Conservation (phyloP, 1,284 basidiomycete species). For the Gymnopus androsaceus region DNA sequence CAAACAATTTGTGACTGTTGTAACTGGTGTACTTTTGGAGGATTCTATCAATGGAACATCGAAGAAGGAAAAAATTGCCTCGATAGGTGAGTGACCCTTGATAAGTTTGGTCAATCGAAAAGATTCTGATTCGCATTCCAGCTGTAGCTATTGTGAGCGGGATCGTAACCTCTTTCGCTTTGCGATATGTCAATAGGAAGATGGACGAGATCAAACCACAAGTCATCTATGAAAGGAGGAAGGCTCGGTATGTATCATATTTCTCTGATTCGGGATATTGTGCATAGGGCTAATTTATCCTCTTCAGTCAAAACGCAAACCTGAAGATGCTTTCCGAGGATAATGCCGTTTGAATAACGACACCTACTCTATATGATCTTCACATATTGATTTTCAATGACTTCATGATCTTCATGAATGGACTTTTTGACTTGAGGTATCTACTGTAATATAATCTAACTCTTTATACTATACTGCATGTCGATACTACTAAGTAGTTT, state of each 20-base stretch:
- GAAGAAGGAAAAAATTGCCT: constrained; percentile 16
- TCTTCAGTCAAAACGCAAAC: neutral
- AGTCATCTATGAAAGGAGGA: constrained; percentile 8
- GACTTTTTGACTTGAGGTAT: too few relatives aligned
- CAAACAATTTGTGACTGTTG: constrained; percentile 77
- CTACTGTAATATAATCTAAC: too few relatives aligned
- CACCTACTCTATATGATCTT: too few relatives aligned
- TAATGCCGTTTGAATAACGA: neutral
- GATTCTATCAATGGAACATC: constrained; percentile 38
- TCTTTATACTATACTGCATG: too few relatives aligned
- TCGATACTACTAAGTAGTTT: too few relatives aligned
- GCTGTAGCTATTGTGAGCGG: neutral
- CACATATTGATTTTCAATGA: too few relatives aligned
- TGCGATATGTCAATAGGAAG: neutral
- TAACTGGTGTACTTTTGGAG: constrained; percentile 69
- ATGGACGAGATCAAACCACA: constrained; percentile 1
- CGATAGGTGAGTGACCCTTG: too few relatives aligned
- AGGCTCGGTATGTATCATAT: constrained; percentile 1
- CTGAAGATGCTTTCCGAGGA: neutral
- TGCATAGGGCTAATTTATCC: neutral
- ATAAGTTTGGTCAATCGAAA: too few relatives aligned
- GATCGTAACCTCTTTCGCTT: neutral
- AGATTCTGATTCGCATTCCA: too few relatives aligned
- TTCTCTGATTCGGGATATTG: neutral
- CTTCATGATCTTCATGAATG: too few relatives aligned